Conservation (phyloP, 2,329 filamentous ascomycete genomes). For the Fusarium denticulatum region DNA sequence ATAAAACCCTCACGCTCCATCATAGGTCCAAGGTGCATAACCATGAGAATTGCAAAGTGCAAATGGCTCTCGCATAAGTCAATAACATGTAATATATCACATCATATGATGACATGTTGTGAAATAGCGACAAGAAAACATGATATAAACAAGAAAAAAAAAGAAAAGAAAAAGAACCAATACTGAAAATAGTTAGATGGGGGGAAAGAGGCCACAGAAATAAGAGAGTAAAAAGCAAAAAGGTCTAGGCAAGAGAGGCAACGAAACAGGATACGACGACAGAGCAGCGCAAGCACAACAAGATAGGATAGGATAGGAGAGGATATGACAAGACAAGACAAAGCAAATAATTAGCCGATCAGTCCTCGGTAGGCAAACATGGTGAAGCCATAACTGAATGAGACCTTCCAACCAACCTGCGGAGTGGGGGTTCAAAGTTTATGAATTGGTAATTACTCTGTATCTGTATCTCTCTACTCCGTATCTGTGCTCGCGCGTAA, state of each 20-base stretch:
- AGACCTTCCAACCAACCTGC: background rate
- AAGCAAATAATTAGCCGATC: background rate
- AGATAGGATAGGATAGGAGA: background rate
- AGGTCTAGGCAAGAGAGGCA: conserved; percentile 2
- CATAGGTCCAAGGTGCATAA: conserved; percentile 18
- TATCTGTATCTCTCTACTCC: background rate
- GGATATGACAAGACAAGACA: background rate
- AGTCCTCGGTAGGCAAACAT: conserved; percentile 9
- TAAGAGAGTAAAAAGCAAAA: background rate
- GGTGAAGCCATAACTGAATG: conserved; percentile 8
- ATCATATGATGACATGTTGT: conserved; percentile 16
- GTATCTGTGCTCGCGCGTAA: background rate
- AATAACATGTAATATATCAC: conserved; percentile 21
- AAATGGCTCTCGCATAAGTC: conserved; percentile 30
- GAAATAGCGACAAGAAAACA: background rate
- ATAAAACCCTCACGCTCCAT: conserved; percentile 14
- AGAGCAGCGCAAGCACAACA: background rate
- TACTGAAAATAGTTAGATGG: background rate
- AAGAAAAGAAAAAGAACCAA: conserved; percentile 4
- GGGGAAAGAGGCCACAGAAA: conserved; percentile 20
- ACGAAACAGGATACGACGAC: background rate
- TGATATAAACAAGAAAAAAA: background rate
- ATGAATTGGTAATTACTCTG: background rate
- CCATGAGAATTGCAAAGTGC: conserved; percentile 1
- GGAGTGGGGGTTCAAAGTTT: conserved; percentile 12